These are phyloP conservation scores for Apiotrichum porosum DNA, from an alignment of 1,284 basidiomycete species.

Conservation along the genomic window DNA sequence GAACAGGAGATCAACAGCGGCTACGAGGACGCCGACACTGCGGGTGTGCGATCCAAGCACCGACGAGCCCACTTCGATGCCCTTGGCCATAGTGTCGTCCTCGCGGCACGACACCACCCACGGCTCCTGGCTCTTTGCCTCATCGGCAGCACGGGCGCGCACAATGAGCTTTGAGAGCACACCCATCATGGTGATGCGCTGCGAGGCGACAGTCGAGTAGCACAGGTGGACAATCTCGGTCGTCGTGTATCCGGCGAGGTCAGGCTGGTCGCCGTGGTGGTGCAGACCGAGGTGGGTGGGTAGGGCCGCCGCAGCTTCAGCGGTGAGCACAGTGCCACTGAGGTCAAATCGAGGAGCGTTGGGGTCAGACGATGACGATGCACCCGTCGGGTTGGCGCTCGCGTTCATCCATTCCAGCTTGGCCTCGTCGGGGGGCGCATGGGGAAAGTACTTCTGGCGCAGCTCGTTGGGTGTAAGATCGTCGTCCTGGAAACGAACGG, in stretches of 20 bases:
- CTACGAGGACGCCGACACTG: slow-evolving; percentile 27
- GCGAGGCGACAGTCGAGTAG: slow-evolving; percentile 75
- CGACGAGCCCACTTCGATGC: slow-evolving; percentile 5
- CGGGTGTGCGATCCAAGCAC: slow-evolving; percentile 7
- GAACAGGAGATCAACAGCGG: slow-evolving; percentile 35
- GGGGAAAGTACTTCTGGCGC: slow-evolving; percentile 72
- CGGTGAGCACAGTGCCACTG: slow-evolving; percentile 61
- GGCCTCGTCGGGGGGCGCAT: slow-evolving; percentile 56
- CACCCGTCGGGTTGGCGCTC: slow-evolving; percentile 30
- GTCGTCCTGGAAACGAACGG: slow-evolving; percentile 35
- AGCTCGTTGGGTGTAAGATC: slow-evolving; percentile 70
- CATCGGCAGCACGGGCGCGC: slow-evolving; percentile 8
- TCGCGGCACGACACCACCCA: slow-evolving; percentile 12
- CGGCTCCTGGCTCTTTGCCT: slow-evolving; percentile 6
- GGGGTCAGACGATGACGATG: slow-evolving; percentile 18
- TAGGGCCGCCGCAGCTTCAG: slow-evolving; percentile 47
- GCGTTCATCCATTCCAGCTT: slow-evolving; percentile 65
- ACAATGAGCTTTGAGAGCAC: slow-evolving; percentile 61
- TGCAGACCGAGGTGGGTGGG: slow-evolving; percentile 83
- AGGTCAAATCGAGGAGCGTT: slow-evolving; percentile 61
- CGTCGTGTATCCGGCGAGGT: slow-evolving; percentile 80
- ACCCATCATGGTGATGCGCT: slow-evolving; percentile 74
- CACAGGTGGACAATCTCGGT: slow-evolving; percentile 79
- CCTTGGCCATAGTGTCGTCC: slow-evolving; percentile 7
- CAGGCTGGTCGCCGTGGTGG: slow-evolving; percentile 71